phyloP scores from a whole-genome alignment of 306 rosid genomes.

The Adenanthera pavonina region DNA sequence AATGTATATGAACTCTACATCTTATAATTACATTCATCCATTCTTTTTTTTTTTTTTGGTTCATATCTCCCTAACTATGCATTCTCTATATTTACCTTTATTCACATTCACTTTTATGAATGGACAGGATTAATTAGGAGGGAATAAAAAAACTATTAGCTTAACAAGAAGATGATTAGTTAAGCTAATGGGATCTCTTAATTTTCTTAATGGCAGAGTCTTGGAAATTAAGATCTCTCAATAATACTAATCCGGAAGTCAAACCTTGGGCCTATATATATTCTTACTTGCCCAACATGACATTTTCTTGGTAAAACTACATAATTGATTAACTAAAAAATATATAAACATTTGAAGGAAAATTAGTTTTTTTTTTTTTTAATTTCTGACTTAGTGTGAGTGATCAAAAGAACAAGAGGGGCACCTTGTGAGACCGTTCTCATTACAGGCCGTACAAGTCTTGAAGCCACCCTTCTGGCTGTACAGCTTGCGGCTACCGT shows the following conservation, averaged over 20 bases:
- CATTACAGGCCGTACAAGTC: slow-evolving; percentile 69
- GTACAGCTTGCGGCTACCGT: slow-evolving; percentile 76
- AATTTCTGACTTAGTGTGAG: neutral
- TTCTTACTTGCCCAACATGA: slow-evolving; percentile 25
- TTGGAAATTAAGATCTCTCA: neutral
- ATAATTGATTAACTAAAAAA: slow-evolving; percentile 18
- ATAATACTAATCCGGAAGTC: neutral
- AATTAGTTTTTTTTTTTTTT: neutral
- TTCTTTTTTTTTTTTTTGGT: no score
- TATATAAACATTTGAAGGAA: neutral
- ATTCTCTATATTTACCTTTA: no score
- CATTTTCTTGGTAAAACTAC: neutral
- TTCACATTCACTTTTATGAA: no score
- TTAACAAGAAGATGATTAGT: no score
- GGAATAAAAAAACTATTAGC: no score
- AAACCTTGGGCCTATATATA: slow-evolving; percentile 34
- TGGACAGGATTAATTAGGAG: no score
- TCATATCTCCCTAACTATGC: no score
- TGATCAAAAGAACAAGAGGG: slow-evolving; percentile 62
- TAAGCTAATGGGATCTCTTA: no score
- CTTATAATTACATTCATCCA: no score
- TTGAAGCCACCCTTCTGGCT: slow-evolving; percentile 66
- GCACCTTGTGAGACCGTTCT: slow-evolving; percentile 86
- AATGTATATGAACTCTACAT: no score
- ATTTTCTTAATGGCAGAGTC: no score